Conservation (phyloP, 306 rosid genomes). For the Acacia melanoxylon region DNA sequence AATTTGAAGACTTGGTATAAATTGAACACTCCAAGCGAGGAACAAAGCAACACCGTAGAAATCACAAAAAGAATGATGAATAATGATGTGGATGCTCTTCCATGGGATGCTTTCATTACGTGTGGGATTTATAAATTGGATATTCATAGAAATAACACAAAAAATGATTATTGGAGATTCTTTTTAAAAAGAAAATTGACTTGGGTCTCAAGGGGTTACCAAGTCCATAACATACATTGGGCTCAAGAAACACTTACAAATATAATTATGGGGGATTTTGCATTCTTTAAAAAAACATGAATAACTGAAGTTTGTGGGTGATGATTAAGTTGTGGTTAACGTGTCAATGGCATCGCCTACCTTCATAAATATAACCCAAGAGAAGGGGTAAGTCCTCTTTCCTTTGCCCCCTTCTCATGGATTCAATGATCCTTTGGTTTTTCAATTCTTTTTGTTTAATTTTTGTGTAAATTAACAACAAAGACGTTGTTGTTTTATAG, state of each 20-base stretch:
- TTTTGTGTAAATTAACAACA: background rate
- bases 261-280: no score
- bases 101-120: no score
- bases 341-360: background rate
- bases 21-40: no score
- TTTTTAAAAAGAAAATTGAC: no score
- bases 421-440: background rate
- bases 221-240: rapidly evolving
- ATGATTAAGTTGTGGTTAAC: background rate
- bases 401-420: background rate
- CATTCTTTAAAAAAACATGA: background rate
- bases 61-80: no score
- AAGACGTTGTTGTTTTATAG: background rate
- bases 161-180: background rate
- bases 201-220: no score
- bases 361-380: background rate
- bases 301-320: background rate
- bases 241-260: no score
- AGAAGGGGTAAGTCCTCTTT: background rate
- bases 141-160: no score
- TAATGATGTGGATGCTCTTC: no score
- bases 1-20: no score
- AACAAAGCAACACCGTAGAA: no score
- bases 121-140: no score
- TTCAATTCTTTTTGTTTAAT: background rate